These are phyloP conservation scores for Golubevia pallescens DNA, from an alignment of 1,284 basidiomycete species.

Conservation along the genomic window DNA sequence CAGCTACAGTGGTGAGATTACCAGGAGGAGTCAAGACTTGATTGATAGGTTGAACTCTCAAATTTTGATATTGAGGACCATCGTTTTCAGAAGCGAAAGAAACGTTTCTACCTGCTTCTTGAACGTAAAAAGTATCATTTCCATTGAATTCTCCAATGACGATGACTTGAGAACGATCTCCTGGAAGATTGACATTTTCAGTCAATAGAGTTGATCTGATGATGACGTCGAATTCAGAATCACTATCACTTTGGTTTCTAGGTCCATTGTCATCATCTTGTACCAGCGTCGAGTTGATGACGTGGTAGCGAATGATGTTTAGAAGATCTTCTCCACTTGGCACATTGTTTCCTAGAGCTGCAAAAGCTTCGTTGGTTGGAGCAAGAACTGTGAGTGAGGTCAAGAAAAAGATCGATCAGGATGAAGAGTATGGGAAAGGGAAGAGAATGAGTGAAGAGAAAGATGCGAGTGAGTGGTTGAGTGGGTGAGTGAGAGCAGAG, in stretches of 20 bases:
- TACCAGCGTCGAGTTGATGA: conserved; percentile 24
- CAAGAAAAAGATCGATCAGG: no score
- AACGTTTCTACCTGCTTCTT: conserved; percentile 32
- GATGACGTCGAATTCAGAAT: conserved; percentile 20
- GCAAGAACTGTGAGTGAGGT: conserved; percentile 43
- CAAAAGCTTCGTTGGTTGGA: conserved; percentile 29
- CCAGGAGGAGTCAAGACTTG: conserved; percentile 29
- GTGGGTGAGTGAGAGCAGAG: no score
- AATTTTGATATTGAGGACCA: conserved; percentile 30
- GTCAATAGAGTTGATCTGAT: conserved; percentile 20
- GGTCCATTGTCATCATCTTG: no score
- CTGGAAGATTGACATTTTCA: conserved; percentile 21
- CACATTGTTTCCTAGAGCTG: conserved; percentile 20
- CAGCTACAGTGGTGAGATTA: conserved; percentile 13
- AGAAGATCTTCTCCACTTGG: conserved; percentile 16
- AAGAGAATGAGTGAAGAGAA: no score
- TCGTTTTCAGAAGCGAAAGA: conserved; percentile 23
- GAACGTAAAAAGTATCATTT: conserved; percentile 33
- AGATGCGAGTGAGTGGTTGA: no score
- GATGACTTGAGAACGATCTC: conserved; percentile 34
- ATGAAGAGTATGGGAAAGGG: no score
- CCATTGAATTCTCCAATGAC: conserved; percentile 22
- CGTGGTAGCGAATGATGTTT: conserved; percentile 36
- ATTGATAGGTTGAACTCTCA: conserved; percentile 35
- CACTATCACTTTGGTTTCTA: conserved; percentile 6